These are phyloP conservation scores for Crassisporium funariophilum DNA, from an alignment of 768 basidiomycete species.

Conservation along the genomic window DNA sequence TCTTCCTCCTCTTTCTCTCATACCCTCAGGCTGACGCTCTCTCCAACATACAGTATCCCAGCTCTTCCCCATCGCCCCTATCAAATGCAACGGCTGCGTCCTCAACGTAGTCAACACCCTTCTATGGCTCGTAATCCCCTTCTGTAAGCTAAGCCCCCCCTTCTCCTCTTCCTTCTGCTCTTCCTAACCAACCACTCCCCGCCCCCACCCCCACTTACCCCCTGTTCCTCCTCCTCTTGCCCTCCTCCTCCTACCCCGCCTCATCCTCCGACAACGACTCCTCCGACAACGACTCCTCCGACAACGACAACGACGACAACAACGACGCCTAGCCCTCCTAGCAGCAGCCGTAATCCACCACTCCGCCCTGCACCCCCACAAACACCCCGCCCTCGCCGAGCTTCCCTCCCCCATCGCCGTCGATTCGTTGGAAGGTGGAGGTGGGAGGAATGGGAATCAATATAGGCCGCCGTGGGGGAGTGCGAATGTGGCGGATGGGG, in stretches of 20 bases:
- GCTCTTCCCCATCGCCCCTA: not conserved
- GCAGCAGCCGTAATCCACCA: conserved; percentile 1
- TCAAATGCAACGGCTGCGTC: not conserved
- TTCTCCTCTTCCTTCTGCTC: not conserved
- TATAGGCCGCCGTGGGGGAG: conserved; percentile 4
- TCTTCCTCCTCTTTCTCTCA: not conserved
- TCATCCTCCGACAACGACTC: not conserved
- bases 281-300: not conserved
- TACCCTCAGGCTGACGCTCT: not conserved
- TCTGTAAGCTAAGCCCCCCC: not conserved
- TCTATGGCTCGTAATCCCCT: not conserved
- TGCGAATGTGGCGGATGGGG: conserved; percentile 10
- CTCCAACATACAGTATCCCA: too few relatives aligned
- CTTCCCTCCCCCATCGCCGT: conserved; percentile 4
- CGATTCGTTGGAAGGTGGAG: too few relatives aligned
- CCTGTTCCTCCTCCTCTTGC: not conserved
- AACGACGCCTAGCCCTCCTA: not conserved
- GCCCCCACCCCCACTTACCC: not conserved
- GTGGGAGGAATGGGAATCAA: too few relatives aligned
- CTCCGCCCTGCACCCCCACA: not conserved
- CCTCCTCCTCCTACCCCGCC: not conserved
- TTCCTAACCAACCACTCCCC: not conserved
- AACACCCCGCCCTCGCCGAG: conserved; percentile 8
- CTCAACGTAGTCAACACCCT: not conserved
- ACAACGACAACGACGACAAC: too few relatives aligned